Percentiles rank a stretch among this genome's conserved stretches.
These are phyloP conservation scores for Colletotrichum viniferum DNA, from an alignment of 2,329 filamentous ascomycete species.

Conservation along the genomic window DNA sequence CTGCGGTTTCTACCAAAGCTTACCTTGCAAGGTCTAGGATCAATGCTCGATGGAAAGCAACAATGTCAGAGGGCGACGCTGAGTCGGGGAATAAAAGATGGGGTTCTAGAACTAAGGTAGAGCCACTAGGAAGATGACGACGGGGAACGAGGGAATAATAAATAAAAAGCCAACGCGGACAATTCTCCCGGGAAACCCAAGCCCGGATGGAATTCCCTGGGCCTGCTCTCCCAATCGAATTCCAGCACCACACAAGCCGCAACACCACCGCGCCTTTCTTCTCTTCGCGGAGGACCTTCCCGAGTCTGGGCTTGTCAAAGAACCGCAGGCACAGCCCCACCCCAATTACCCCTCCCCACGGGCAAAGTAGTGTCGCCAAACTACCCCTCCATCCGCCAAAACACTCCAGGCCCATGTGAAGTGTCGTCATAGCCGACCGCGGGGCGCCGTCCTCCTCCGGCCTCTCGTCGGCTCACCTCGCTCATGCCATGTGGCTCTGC, in stretches of 20 bases:
- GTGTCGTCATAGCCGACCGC: slow-evolving; percentile 17
- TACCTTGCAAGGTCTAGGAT: background rate
- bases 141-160: background rate
- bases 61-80: background rate
- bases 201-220: background rate
- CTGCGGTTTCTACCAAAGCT: background rate
- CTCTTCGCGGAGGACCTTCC: background rate
- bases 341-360: slow-evolving; percentile 8
- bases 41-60: background rate
- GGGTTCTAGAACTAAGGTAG: background rate
- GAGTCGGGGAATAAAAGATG: background rate
- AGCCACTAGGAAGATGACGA: background rate
- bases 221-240: background rate
- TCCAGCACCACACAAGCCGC: background rate
- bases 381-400: slow-evolving; percentile 4
- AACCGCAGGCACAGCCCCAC: background rate
- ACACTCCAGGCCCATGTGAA: slow-evolving; percentile 1
- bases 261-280: background rate
- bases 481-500: background rate
- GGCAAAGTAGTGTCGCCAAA: background rate
- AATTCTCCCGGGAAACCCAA: background rate
- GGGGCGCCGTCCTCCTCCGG: background rate
- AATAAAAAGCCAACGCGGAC: background rate
- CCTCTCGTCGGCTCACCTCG: background rate
- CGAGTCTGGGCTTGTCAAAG: background rate